Percentiles rank a stretch among this genome's conserved stretches.
These are phyloP conservation scores for Candida alai DNA, from an alignment of 805 yeast species.

Conservation along the genomic window DNA sequence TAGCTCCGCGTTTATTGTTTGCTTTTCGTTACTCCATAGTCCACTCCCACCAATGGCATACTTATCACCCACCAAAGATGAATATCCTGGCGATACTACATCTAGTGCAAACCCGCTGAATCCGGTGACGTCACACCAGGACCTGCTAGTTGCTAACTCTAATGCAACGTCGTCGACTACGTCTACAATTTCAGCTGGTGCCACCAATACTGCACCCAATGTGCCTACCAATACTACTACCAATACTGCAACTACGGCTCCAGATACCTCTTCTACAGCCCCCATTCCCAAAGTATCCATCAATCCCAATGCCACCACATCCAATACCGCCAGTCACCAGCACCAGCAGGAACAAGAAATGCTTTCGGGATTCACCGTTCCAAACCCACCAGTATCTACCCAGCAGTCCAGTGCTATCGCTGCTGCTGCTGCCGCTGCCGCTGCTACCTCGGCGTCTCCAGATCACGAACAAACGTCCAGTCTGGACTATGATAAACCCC, in stretches of 20 bases:
- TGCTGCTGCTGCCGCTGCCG: constrained; percentile 24
- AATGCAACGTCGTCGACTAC: constrained; percentile 1
- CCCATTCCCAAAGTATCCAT: constrained; percentile 5
- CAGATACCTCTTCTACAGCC: neutral
- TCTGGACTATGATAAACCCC: constrained; percentile 43
- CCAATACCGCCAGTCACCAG: constrained; percentile 36
- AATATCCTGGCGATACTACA: no score
- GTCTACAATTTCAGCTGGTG: neutral
- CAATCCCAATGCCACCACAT: constrained; percentile 15
- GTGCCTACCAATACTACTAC: neutral
- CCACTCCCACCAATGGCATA: no score
- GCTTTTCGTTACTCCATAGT: no score
- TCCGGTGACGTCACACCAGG: no score
- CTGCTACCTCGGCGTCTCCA: constrained; percentile 7
- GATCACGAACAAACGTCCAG: constrained; percentile 2
- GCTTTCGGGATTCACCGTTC: constrained; percentile 35
- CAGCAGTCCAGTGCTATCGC: constrained; percentile 26
- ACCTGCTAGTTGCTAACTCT: no score
- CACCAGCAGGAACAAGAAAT: constrained; percentile 43
- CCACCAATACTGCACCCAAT: constrained; percentile 2
- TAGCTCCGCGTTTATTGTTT: no score
- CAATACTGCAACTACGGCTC: constrained; percentile 3
- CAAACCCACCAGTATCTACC: constrained; percentile 40
- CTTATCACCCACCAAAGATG: no score
- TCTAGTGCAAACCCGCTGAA: no score